Evolutionary conservation across 2,329 filamentous ascomycete species (phyloP), one percentile per base, ranked within the genome.

Genomic region (Chrysoporthe cubensis): DNA sequence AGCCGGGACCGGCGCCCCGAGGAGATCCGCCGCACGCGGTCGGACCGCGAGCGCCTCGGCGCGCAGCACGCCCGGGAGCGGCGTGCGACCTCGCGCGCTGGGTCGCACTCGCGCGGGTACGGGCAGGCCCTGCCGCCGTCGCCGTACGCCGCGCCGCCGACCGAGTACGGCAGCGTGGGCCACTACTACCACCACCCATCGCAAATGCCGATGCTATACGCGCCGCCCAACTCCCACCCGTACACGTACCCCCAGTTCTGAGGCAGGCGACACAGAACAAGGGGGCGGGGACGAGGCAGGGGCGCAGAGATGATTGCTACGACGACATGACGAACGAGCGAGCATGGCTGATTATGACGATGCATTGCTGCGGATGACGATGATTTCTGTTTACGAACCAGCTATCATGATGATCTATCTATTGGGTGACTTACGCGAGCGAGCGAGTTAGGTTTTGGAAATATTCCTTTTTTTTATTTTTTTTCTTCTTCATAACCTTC

Each of bases 11-110:
- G 37, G 14, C 34, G 40, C 57, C 54, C 32, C 13, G 37, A 44
- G 9, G 57, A 14, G 13, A 84, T 84, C 63, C 77, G 79, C 66
- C 77, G 63, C 26, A 65, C 40, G 42, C 58, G 62, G 40, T 16
- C 46, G 5, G 42, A 58, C 32, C 63, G 78, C 67, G 77, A 77
- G 52, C 80, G 82, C 58, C 73, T 78, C 26, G 84, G 85, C 32
- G 79, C 81, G 9, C 78, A 85, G 13, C 75, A 81, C 37, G 76
- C 80, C 69, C 84, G 82, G 59, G 62, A 37, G 37, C 18, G 76
- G 66, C 84, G 82, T 65, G 80, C 83, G 26, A 80, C 78, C 43
- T 88, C 85, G 68, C 84, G 85, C 68, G 80, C 85, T 2, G 81
- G 81, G 66, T 84, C 84, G 18, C 83, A 76, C 71, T 73, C 76